Evolutionary conservation across 2,329 filamentous ascomycete genomes (phyloP).

Genomic region (Colletotrichum chrysophilum): DNA sequence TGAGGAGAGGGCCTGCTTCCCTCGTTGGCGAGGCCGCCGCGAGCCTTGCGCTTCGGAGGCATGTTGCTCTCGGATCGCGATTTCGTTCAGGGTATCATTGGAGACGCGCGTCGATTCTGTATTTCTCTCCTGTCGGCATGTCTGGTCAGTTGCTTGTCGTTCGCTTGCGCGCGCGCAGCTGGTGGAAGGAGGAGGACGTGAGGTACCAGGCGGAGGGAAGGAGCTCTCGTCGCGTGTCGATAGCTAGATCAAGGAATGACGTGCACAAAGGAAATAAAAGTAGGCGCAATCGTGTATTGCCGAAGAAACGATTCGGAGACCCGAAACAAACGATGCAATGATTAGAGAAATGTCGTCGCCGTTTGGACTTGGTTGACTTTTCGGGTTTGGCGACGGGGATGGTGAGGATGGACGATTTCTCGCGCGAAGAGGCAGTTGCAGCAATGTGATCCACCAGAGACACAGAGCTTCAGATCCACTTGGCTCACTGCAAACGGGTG

Average conservation of each 20-base stretch:
- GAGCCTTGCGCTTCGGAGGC: constrained; percentile 66
- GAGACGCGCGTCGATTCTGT: background rate
- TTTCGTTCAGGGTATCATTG: constrained; percentile 25
- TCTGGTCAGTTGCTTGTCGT: background rate
- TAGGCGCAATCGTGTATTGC: background rate
- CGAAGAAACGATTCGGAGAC: background rate
- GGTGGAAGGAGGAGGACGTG: background rate
- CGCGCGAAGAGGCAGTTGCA: constrained; percentile 18
- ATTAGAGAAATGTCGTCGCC: background rate
- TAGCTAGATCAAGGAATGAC: background rate
- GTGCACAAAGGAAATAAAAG: constrained; percentile 1
- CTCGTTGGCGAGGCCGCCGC: constrained; percentile 54
- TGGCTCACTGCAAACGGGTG: constrained; percentile 6
- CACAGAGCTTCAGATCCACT: constrained; percentile 16
- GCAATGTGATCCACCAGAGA: background rate
- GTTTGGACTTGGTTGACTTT: background rate
- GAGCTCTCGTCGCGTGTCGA: constrained; percentile 21
- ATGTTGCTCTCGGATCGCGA: constrained; percentile 39
- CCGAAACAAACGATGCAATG: background rate
- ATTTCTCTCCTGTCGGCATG: background rate
- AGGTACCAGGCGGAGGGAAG: background rate
- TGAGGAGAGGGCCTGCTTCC: constrained; percentile 65
- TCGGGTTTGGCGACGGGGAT: background rate
- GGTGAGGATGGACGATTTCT: constrained; percentile 13
- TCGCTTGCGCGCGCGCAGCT: background rate